A percentile compares a stretch with the other conserved stretches of the same genome.
These are phyloP conservation scores for Sugiyamaella paludigena DNA, from an alignment of 1,139 yeast genomes.

Conservation along the genomic window DNA sequence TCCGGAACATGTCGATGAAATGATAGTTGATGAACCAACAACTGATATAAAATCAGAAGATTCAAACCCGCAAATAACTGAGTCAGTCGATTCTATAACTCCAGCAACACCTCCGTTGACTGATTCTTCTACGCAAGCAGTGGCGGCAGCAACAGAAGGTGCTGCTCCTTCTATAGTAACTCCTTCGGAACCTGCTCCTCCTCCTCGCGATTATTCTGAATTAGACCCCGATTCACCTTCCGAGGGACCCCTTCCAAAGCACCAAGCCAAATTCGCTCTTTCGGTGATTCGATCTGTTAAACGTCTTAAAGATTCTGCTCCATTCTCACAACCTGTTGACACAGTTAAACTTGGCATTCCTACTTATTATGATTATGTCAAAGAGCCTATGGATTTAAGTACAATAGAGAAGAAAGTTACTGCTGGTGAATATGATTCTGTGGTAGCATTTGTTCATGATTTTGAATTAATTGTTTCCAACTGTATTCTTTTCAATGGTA, in stretches of 20 bases:
- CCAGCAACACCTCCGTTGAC: neutral
- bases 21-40: too few species aligned
- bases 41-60: too few species aligned
- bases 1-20: too few species aligned
- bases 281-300: constrained; percentile 62
- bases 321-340: constrained; percentile 88
- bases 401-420: constrained; percentile 81
- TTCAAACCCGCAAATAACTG: too few species aligned
- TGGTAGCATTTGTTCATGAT: constrained; percentile 70
- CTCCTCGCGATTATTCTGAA: constrained; percentile 27
- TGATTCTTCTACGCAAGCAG: constrained; percentile 4
- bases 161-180: constrained; percentile 21
- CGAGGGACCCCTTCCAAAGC: constrained; percentile 69
- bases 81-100: too few species aligned
- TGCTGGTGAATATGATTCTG: constrained; percentile 66
- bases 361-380: constrained; percentile 76
- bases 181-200: constrained; percentile 19
- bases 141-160: constrained; percentile 23
- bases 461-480: constrained; percentile 82
- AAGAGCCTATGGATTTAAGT: constrained; percentile 89
- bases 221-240: constrained; percentile 31
- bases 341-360: constrained; percentile 86
- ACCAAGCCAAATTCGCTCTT: constrained; percentile 64
- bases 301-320: constrained; percentile 87
- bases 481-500: constrained; percentile 84